Percentiles rank a stretch among this genome's conserved stretches.
phyloP scores from a whole-genome alignment of 345 rosid genomes.

The Litchi chinensis region DNA sequence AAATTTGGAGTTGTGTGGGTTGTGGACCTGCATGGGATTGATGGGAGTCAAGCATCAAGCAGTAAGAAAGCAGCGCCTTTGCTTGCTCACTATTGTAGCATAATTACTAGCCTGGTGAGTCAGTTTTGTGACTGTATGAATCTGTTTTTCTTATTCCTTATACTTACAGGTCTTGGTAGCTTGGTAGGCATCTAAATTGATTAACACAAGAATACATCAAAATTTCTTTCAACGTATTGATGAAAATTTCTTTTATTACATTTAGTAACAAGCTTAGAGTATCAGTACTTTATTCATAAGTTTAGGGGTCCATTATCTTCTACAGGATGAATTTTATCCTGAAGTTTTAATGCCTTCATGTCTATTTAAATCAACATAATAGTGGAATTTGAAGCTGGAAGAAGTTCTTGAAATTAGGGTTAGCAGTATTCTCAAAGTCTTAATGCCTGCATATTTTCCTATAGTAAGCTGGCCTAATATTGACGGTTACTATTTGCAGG shows the following conservation, averaged over 20 bases:
- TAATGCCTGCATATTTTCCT: not conserved
- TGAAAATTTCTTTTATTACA: not conserved
- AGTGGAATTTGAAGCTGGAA: not conserved
- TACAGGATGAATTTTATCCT: not conserved
- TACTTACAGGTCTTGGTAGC: not conserved
- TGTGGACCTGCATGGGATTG: constrained; percentile 52
- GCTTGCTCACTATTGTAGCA: constrained; percentile 96
- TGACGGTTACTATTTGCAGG: constrained; percentile 46
- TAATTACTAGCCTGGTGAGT: constrained; percentile 82
- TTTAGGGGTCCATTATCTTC: not conserved
- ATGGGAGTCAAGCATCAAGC: constrained; percentile 34
- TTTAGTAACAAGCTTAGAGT: not conserved
- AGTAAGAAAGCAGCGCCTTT: constrained; percentile 63
- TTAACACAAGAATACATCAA: not conserved
- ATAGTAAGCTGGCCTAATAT: not conserved
- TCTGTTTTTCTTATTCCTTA: not conserved
- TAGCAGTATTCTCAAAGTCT: not conserved
- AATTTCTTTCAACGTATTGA: not conserved
- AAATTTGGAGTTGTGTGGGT: constrained; percentile 98
- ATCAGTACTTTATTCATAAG: not conserved
- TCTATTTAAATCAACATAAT: not conserved
- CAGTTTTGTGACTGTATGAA: not conserved
- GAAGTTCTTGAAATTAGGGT: not conserved
- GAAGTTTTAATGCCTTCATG: not conserved
- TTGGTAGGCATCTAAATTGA: not conserved